These are phyloP conservation scores for Penicillium antarcticum DNA, from an alignment of 495 filamentous ascomycete species.

Conservation along the genomic window DNA sequence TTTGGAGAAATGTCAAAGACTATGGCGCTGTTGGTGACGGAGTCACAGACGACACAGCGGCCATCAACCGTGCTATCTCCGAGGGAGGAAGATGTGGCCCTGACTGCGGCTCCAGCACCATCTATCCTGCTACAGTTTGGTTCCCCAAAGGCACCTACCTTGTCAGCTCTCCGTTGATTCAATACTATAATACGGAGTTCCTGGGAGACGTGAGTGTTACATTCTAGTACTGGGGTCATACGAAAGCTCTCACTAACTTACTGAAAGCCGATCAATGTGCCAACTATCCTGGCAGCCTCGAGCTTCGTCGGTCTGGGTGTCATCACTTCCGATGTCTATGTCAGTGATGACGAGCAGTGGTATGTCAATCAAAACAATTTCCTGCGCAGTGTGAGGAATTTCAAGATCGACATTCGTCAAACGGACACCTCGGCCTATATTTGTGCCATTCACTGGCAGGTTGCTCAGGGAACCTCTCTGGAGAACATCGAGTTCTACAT, in stretches of 20 bases:
- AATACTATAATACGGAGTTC: constrained; percentile 65
- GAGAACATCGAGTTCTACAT: constrained; percentile 53
- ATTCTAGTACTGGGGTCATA: not conserved
- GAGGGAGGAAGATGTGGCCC: constrained; percentile 48
- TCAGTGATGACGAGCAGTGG: constrained; percentile 20
- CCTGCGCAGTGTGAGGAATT: constrained; percentile 33
- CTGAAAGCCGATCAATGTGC: constrained; percentile 28
- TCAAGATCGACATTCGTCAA: constrained; percentile 30
- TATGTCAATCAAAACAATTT: constrained; percentile 36
- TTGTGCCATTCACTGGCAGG: constrained; percentile 39
- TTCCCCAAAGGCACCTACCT: constrained; percentile 62
- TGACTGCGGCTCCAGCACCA: constrained; percentile 48
- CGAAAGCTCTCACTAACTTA: not conserved
- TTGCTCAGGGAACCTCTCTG: constrained; percentile 37
- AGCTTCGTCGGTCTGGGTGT: constrained; percentile 45
- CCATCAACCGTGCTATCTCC: constrained; percentile 49
- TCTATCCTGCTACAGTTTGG: constrained; percentile 47
- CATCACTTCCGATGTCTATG: constrained; percentile 48
- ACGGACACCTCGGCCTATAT: constrained; percentile 15
- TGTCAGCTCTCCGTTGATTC: constrained; percentile 54
- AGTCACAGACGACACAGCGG: constrained; percentile 49
- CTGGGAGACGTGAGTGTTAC: constrained; percentile 44
- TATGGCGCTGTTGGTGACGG: constrained; percentile 46
- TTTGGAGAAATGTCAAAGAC: constrained; percentile 39
- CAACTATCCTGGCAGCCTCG: constrained; percentile 38